Evolutionary conservation across 2,329 filamentous ascomycete genomes (phyloP).

Genomic region (Didymellaceae sp.): DNA sequence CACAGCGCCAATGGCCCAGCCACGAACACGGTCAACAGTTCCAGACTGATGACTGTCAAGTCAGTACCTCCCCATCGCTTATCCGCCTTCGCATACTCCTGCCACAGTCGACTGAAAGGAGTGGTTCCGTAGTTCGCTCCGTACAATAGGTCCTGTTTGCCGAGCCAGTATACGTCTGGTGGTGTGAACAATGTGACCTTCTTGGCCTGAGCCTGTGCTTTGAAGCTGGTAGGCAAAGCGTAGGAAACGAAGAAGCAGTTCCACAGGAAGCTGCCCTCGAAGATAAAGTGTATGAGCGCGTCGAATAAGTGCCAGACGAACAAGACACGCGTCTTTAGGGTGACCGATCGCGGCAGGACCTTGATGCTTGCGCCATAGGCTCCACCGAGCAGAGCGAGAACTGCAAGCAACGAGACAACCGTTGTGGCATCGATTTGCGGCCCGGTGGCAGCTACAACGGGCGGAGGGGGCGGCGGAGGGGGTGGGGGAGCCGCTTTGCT

Average conservation of each 20-base stretch:
- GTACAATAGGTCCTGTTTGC: constrained; percentile 61
- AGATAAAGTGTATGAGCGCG: constrained; percentile 85
- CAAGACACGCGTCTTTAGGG: constrained; percentile 71
- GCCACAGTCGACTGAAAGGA: constrained; percentile 64
- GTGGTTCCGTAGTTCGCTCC: constrained; percentile 64
- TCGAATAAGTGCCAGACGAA: constrained; percentile 97
- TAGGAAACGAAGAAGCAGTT: constrained; percentile 83
- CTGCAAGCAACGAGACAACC: constrained; percentile 60
- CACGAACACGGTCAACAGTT: constrained; percentile 66
- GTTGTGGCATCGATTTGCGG: constrained; percentile 58
- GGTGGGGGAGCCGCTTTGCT: constrained; percentile 55
- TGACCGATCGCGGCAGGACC: constrained; percentile 61
- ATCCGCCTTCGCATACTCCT: constrained; percentile 71
- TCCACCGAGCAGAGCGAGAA: constrained; percentile 60
- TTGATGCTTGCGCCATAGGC: constrained; percentile 58
- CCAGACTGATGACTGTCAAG: constrained; percentile 64
- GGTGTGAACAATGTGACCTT: constrained; percentile 52
- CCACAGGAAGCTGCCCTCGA: constrained; percentile 91
- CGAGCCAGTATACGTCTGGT: constrained; percentile 61
- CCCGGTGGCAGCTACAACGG: constrained; percentile 59
- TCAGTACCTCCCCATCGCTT: constrained; percentile 66
- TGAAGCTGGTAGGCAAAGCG: constrained; percentile 50
- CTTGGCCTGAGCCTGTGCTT: constrained; percentile 33
- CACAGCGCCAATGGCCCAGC: constrained; percentile 65
- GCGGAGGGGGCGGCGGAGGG: constrained; percentile 64